Evolutionary conservation across 1,139 yeast species (phyloP), one percentile per base, ranked within the genome.

Genomic region (Candida dubliniensis): DNA sequence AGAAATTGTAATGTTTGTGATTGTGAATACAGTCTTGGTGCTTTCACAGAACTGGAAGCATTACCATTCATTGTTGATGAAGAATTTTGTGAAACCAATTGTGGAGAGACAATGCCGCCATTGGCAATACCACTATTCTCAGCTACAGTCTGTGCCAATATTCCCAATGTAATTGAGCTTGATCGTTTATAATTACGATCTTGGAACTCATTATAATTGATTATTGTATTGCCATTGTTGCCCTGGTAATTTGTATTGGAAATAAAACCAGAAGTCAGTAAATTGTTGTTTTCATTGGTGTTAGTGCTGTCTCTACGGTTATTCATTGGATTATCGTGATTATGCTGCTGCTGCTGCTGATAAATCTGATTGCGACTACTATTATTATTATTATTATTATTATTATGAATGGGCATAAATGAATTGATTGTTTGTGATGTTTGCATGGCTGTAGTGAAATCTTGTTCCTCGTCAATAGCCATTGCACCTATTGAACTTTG

Each of bases 141-240:
- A 10, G 34, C 30, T 23, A 39, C 32, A 2, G 44, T 40, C 39
- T 47, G 43, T 10, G 47, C 50, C 15, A 44, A 36, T 8, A 49
- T 30, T 11, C 52, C 54, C 13, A 51, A 36, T 2, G 53, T 49
- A 15, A 51, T 49, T 18, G 53, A 49, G 34, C 47, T 51, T 15
- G 54, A 48, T 31, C 54, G 39, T 30, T 41, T 49, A 25, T 42
- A 38, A 29, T 23, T 32, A 24, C 26, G 15, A 11, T 31, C 31
- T 9, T 24, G 32, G 31, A 24, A 30, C 34, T 24, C 26, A 30
- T 38, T 14, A 12, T 31, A 32, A 33, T 25, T 40, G 40, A 24
- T 34, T 30, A 15, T 36, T 34, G 24, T 42, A 40, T 27, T 40
- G 43, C 23, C 24, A 37, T 32, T 43, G 46, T 27, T 40, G 44